phyloP scores from a whole-genome alignment of 305 asterid species.

The Rubia peregrina region DNA sequence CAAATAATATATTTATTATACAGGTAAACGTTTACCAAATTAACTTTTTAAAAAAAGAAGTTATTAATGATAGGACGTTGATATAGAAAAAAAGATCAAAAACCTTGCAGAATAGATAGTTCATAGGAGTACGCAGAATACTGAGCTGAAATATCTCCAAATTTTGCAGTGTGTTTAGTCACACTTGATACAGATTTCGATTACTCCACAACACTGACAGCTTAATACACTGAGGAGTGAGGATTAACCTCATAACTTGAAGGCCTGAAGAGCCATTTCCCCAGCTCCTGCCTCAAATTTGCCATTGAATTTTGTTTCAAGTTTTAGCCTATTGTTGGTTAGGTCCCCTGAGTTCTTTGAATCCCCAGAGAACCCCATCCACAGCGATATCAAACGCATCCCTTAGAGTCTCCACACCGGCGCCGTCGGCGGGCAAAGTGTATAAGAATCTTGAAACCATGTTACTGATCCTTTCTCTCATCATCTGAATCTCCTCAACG shows the following conservation, averaged over 20 bases:
- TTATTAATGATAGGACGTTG: no score
- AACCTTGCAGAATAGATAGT: no score
- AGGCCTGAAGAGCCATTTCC: not conserved
- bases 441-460: conserved; percentile 53
- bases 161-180: no score
- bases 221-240: not conserved
- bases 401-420: conserved; percentile 31
- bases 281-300: not conserved
- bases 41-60: no score
- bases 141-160: no score
- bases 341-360: conserved; percentile 6
- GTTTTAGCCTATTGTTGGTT: not conserved
- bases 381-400: conserved; percentile 69
- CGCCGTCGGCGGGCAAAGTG: conserved; percentile 27
- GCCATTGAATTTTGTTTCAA: not conserved
- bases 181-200: no score
- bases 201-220: not conserved
- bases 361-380: conserved; percentile 56
- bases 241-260: not conserved
- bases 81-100: no score
- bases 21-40: no score
- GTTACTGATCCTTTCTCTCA: conserved; percentile 52
- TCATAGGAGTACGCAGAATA: no score
- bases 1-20: no score
- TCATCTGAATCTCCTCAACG: conserved; percentile 45